A percentile compares a stretch with the other conserved stretches of the same genome.
phyloP scores from a whole-genome alignment of 2,329 filamentous ascomycete species.

The Pseudopithomyces chartarum region DNA sequence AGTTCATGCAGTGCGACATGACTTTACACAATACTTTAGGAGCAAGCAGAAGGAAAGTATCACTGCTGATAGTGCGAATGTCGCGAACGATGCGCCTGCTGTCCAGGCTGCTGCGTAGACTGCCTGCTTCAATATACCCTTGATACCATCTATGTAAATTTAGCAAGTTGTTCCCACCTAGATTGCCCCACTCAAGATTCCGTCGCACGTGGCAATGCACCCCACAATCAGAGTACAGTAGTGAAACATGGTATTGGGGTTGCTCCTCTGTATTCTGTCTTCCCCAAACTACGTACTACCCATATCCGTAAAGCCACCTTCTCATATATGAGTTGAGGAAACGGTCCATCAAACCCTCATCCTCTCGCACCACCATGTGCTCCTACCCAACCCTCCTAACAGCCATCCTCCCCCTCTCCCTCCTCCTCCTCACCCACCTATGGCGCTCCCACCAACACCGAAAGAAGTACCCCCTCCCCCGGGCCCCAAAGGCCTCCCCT shows the following conservation, averaged over 20 bases:
- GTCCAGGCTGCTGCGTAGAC: background rate
- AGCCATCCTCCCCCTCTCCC: background rate
- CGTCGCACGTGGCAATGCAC: background rate
- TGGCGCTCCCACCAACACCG: slow-evolving; percentile 1
- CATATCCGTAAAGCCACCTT: too few relatives aligned
- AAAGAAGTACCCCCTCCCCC: slow-evolving; percentile 19
- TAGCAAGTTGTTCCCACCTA: background rate
- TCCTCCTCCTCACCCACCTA: slow-evolving; percentile 1
- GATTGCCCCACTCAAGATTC: background rate
- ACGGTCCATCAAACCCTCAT: too few relatives aligned
- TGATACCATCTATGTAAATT: background rate
- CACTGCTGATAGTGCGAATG: slow-evolving; percentile 18
- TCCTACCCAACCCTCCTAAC: background rate
- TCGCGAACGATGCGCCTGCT: slow-evolving; percentile 6
- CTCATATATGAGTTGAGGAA: background rate
- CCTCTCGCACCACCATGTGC: background rate
- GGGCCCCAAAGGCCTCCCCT: slow-evolving; percentile 13
- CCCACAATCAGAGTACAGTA: slow-evolving; percentile 2
- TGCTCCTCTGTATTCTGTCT: background rate
- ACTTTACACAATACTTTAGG: slow-evolving; percentile 45
- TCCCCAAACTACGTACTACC: background rate
- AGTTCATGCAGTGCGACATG: slow-evolving; percentile 36
- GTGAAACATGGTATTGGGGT: background rate
- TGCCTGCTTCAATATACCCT: background rate
- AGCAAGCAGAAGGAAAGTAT: slow-evolving; percentile 24